These are phyloP conservation scores for Bodo saltans DNA, from an alignment of 78 protist genomes.

Conservation along the genomic window DNA sequence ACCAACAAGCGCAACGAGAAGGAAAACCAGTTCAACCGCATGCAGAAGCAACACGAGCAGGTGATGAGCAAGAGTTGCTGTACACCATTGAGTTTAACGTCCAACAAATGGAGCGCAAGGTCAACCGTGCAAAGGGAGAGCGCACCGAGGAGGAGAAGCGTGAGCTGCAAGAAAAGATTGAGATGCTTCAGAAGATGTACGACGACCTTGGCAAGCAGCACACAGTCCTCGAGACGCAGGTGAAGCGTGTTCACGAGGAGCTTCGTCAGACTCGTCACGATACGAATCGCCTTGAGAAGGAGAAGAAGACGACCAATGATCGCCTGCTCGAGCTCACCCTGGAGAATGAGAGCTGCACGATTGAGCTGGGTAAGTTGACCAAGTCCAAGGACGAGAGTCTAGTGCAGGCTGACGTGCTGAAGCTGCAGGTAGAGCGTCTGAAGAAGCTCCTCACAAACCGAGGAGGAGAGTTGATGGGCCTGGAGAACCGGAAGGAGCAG, in stretches of 20 bases:
- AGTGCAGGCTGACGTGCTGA: slow-evolving; percentile 52
- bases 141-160: slow-evolving; percentile 52
- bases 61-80: slow-evolving; percentile 63
- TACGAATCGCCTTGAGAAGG: background rate
- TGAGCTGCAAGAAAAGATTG: slow-evolving; percentile 40
- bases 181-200: slow-evolving; percentile 35
- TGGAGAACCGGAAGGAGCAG: slow-evolving; percentile 61
- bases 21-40: background rate
- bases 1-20: background rate
- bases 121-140: slow-evolving; percentile 48
- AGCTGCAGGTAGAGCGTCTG: slow-evolving; percentile 59
- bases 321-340: slow-evolving; percentile 20
- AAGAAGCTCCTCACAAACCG: slow-evolving; percentile 27
- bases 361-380: background rate
- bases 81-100: slow-evolving; percentile 70
- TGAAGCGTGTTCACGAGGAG: slow-evolving; percentile 26
- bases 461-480: slow-evolving; percentile 47
- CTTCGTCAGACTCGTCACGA: background rate
- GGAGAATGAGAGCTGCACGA: slow-evolving; percentile 25
- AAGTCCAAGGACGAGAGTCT: slow-evolving; percentile 46
- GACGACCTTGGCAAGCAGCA: slow-evolving; percentile 27
- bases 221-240: slow-evolving; percentile 27
- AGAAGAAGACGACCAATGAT: background rate
- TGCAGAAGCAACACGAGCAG: background rate
- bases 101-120: slow-evolving; percentile 73